Evolutionary conservation across 2,329 filamentous ascomycete species (phyloP), one percentile per base, ranked within the genome.

Genomic region (Saccharata proteae): DNA sequence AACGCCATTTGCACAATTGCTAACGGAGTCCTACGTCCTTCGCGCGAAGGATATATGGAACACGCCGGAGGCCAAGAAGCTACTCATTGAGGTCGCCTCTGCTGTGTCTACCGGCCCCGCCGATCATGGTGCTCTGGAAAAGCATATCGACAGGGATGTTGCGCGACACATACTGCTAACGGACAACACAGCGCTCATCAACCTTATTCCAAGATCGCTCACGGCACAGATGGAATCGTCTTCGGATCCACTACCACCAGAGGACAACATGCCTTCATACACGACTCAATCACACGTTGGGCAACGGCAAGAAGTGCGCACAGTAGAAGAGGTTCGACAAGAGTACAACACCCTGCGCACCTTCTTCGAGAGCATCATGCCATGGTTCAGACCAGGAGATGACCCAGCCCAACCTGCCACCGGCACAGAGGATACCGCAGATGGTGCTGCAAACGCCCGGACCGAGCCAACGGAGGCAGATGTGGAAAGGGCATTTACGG

Each of bases 11-110:
- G 71, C 84, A 41, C 66, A 71, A 34, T 69, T 93, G 21, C 71
- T 83, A 45, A 74, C 75, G 4, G 74, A 80, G 45, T 65, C 93
- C 3, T 93, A 93, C 48, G 67, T 83, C 16, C 65, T 73, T 35
- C 73, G 80, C 26, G 69, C 80, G 4, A 88, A 85, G 47, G 80
- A 88, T 43, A 61, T 93, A 3, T 94, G 86, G 86, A 85, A 85
- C 49, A 84, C 77, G 4, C 68, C 80, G 1, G 77, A 83, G 45
- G 74, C 72, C 10, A 75, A 69, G 3, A 59, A 64, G 4, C 57
- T 93, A 6, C 68, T 94, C 2, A 67, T 77, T 17, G 74, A 82
- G 44, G 72, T 78, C 11, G 77, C 76, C 26, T 70, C 72, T 38
- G 67, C 67, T 8, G 54, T 67, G 30, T 44, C 54, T 2, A 51